phyloP scores from a whole-genome alignment of 2,329 filamentous ascomycete species.

The Myriosclerotinia curreyana region DNA sequence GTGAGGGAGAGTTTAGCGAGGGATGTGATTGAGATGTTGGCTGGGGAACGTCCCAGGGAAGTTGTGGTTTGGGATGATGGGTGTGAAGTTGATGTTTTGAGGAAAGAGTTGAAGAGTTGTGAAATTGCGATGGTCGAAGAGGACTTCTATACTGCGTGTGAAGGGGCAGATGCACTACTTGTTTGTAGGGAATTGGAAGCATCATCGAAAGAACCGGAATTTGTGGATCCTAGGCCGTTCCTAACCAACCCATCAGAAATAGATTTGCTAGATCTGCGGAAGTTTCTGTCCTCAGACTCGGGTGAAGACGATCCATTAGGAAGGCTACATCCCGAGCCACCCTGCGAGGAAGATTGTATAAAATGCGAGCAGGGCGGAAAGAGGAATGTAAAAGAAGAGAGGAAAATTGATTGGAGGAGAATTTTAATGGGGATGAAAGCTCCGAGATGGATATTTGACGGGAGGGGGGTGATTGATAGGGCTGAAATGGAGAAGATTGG shows the following conservation, averaged over 20 bases:
- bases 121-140: slow-evolving; percentile 40
- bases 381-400: slow-evolving; percentile 14
- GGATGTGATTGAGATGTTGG: slow-evolving; percentile 62
- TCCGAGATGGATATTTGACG: slow-evolving; percentile 51
- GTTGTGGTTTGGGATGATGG: slow-evolving; percentile 67
- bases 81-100: slow-evolving; percentile 43
- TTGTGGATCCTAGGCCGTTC: slow-evolving; percentile 32
- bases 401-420: slow-evolving; percentile 45
- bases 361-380: slow-evolving; percentile 35
- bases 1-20: slow-evolving; percentile 69
- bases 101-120: slow-evolving; percentile 41
- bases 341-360: slow-evolving; percentile 38
- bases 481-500: slow-evolving; percentile 36
- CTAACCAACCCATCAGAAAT: not conserved
- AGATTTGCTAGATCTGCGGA: not conserved
- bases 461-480: slow-evolving; percentile 39
- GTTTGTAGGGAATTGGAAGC: slow-evolving; percentile 52
- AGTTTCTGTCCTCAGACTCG: not conserved
- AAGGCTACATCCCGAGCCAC: slow-evolving; percentile 30
- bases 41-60: slow-evolving; percentile 61
- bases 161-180: slow-evolving; percentile 47
- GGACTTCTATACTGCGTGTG: slow-evolving; percentile 47
- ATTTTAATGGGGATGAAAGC: slow-evolving; percentile 46
- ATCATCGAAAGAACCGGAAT: slow-evolving; percentile 8
- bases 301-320: not conserved